These are phyloP conservation scores for Colletotrichum liaoningense DNA, from an alignment of 2,329 filamentous ascomycete genomes.

Conservation along the genomic window DNA sequence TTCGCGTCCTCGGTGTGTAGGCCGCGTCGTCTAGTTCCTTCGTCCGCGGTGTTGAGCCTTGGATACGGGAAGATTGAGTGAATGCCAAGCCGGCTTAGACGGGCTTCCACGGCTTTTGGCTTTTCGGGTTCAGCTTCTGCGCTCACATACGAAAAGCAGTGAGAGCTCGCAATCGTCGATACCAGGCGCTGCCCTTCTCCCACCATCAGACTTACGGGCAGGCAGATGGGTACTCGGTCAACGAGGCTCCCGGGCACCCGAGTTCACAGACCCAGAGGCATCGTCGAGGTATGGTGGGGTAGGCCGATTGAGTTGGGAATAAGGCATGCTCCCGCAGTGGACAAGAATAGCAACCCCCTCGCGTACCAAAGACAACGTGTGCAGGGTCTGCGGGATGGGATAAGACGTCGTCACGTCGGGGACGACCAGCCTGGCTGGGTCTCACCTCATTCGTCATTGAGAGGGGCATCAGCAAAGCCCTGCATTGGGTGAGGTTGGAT, in stretches of 20 bases:
- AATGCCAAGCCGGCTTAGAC: conserved; percentile 9
- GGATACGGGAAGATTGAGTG: background rate
- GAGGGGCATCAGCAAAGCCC: background rate
- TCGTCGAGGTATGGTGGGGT: no score
- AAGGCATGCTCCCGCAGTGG: conserved; percentile 9
- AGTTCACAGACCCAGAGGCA: background rate
- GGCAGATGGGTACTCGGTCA: background rate
- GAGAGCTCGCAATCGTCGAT: background rate
- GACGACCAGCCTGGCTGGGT: background rate
- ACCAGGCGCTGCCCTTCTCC: background rate
- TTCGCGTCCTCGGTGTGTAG: conserved; percentile 21
- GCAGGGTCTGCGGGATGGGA: background rate
- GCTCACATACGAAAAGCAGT: background rate
- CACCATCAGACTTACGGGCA: no score
- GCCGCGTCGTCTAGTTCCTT: background rate
- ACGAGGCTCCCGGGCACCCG: background rate
- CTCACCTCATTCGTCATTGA: conserved; percentile 22
- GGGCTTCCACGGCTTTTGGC: background rate
- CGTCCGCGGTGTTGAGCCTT: background rate
- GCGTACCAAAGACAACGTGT: conserved; percentile 4
- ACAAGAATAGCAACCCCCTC: conserved; percentile 14
- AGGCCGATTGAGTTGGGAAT: conserved; percentile 11
- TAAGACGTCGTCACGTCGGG: background rate
- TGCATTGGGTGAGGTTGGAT: background rate
- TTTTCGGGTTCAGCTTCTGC: background rate